phyloP scores from a whole-genome alignment of 768 basidiomycete genomes.

The Rhodotorula paludigena region DNA sequence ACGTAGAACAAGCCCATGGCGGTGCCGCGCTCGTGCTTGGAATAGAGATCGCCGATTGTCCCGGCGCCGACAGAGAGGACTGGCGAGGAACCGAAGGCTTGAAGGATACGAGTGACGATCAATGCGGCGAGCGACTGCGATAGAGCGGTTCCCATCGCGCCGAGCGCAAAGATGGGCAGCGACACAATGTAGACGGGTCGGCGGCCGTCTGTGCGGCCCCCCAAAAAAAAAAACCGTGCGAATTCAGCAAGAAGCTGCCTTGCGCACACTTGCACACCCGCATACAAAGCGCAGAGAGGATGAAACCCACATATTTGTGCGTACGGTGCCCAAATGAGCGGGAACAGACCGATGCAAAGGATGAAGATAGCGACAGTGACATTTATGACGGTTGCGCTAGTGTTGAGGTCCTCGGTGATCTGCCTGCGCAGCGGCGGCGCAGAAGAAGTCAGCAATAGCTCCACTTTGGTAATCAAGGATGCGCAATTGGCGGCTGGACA shows the following conservation, averaged over 20 bases:
- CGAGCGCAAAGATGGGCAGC: conserved; percentile 22
- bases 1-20: conserved; percentile 13
- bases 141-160: conserved; percentile 13
- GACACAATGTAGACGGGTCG: conserved; percentile 16
- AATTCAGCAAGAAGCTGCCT: not conserved
- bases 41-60: conserved; percentile 26
- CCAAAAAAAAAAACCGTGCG: not conserved
- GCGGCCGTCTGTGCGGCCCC: conserved; percentile 23
- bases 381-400: conserved; percentile 8
- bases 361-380: conserved; percentile 16
- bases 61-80: conserved; percentile 27
- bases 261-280: too few relatives aligned
- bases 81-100: conserved; percentile 10
- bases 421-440: too few relatives aligned
- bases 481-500: conserved; percentile 1
- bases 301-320: conserved; percentile 1
- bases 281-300: not conserved
- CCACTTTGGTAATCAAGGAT: too few relatives aligned
- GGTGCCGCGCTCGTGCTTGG: not conserved
- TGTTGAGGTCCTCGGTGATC: conserved; percentile 12
- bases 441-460: too few relatives aligned
- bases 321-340: conserved; percentile 10
- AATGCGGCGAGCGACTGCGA: conserved; percentile 7
- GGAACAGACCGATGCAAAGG: conserved; percentile 13
- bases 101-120: conserved; percentile 24